Conservation (phyloP, 169 alveolate genomes). For the Cryptosporidium sp. region DNA sequence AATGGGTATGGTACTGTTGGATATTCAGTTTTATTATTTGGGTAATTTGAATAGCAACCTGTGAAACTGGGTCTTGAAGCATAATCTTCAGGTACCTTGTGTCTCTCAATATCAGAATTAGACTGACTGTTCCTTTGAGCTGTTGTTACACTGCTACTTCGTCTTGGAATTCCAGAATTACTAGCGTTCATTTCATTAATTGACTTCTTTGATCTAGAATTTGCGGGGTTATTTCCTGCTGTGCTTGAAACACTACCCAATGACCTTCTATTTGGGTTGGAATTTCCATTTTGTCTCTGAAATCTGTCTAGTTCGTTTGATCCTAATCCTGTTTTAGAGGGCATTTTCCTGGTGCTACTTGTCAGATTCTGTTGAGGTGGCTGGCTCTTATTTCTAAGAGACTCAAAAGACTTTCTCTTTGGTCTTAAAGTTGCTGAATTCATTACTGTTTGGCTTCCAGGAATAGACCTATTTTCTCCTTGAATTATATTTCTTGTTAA, state of each 20-base stretch:
- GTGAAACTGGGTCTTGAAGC: background rate
- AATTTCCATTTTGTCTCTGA: slow-evolving; percentile 16
- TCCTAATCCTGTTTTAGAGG: background rate
- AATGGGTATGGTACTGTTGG: slow-evolving; percentile 64
- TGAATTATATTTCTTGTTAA: slow-evolving; percentile 27
- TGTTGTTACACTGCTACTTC: slow-evolving; percentile 30
- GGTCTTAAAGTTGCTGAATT: slow-evolving; percentile 28
- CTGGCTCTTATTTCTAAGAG: slow-evolving; percentile 26
- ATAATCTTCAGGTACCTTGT: slow-evolving; percentile 61
- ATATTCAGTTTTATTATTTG: slow-evolving; percentile 10
- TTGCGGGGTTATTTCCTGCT: background rate
- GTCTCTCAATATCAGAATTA: background rate
- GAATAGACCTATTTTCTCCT: background rate
- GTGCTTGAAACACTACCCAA: slow-evolving; percentile 13
- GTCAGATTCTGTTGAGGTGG: background rate
- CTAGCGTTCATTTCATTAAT: background rate
- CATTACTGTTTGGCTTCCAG: background rate
- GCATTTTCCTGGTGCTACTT: background rate
- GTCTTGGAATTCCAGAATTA: background rate
- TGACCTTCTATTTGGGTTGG: slow-evolving; percentile 18
- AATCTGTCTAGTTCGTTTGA: slow-evolving; percentile 8
- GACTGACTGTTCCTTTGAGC: background rate
- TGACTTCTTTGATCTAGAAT: slow-evolving; percentile 12
- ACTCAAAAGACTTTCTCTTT: slow-evolving; percentile 36
- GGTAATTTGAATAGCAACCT: background rate